Evolutionary conservation across 2,329 filamentous ascomycete species (phyloP).

Genomic region (Tolypocladium ophioglossoides): DNA sequence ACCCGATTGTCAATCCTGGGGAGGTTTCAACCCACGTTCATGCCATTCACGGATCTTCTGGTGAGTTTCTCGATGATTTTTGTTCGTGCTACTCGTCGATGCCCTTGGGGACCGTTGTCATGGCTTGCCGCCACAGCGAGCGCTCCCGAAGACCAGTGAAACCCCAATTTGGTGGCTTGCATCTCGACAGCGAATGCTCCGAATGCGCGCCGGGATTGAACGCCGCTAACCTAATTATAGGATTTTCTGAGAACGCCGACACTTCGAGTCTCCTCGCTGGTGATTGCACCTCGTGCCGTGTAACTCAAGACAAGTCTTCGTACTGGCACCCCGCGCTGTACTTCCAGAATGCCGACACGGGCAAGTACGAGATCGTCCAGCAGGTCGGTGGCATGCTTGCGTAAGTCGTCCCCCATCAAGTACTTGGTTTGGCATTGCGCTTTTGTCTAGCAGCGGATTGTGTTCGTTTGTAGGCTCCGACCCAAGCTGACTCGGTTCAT

Average conservation of each 20-base stretch:
- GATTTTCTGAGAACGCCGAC: slow-evolving; percentile 48
- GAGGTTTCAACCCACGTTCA: slow-evolving; percentile 56
- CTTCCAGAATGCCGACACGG: slow-evolving; percentile 57
- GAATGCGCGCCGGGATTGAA: background rate
- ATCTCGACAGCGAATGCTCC: background rate
- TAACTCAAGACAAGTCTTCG: slow-evolving; percentile 72
- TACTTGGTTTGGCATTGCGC: background rate
- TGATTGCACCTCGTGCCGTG: slow-evolving; percentile 71
- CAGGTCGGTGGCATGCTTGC: slow-evolving; percentile 78
- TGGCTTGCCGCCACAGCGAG: background rate
- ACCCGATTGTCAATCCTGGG: slow-evolving; percentile 62
- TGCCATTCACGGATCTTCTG: slow-evolving; percentile 62
- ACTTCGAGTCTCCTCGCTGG: slow-evolving; percentile 47
- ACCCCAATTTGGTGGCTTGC: background rate
- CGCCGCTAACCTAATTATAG: slow-evolving; percentile 30
- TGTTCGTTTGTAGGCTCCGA: too few species aligned
- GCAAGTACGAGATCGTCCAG: slow-evolving; percentile 55
- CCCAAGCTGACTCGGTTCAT: background rate
- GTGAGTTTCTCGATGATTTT: slow-evolving; percentile 41
- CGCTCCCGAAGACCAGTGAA: background rate
- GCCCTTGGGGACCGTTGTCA: background rate
- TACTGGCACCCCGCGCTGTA: slow-evolving; percentile 80
- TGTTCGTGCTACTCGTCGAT: background rate
- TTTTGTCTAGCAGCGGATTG: background rate
- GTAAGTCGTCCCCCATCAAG: slow-evolving; percentile 38